phyloP scores from a whole-genome alignment of 768 basidiomycete genomes.

The Dioszegia crocea region DNA sequence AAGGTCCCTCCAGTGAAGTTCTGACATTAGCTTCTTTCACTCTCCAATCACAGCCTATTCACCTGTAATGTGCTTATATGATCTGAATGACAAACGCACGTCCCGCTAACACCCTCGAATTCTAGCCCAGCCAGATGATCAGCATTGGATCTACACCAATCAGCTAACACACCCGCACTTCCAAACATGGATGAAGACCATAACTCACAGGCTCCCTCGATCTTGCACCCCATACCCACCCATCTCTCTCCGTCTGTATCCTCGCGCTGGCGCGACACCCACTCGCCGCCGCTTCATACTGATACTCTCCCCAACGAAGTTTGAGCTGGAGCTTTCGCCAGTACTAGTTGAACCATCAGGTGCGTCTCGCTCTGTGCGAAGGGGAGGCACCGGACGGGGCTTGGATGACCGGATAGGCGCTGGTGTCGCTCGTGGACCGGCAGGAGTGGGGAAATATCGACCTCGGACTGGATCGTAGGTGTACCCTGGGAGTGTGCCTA shows the following conservation, averaged over 20 bases:
- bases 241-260: neutral
- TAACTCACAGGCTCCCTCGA: neutral
- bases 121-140: neutral
- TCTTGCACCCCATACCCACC: constrained; percentile 6
- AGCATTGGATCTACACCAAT: neutral
- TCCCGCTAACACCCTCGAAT: neutral
- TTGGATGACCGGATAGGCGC: neutral
- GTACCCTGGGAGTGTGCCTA: constrained; percentile 30
- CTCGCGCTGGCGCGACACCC: neutral
- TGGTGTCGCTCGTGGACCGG: neutral
- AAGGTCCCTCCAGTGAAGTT: constrained; percentile 19
- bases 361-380: neutral
- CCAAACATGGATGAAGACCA: neutral
- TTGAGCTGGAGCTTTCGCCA: too few relatives aligned
- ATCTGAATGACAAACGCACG: constrained; percentile 22
- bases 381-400: neutral
- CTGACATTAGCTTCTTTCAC: neutral
- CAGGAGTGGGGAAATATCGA: constrained; percentile 22
- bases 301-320: too few relatives aligned
- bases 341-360: too few relatives aligned
- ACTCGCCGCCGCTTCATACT: neutral
- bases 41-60: too few relatives aligned
- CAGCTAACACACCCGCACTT: neutral
- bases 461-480: constrained; percentile 18
- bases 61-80: constrained; percentile 21